A percentile compares a stretch with the other conserved stretches of the same genome.
Evolutionary conservation across 768 basidiomycete genomes (phyloP).

Genomic region (Psilocybe azurescens): DNA sequence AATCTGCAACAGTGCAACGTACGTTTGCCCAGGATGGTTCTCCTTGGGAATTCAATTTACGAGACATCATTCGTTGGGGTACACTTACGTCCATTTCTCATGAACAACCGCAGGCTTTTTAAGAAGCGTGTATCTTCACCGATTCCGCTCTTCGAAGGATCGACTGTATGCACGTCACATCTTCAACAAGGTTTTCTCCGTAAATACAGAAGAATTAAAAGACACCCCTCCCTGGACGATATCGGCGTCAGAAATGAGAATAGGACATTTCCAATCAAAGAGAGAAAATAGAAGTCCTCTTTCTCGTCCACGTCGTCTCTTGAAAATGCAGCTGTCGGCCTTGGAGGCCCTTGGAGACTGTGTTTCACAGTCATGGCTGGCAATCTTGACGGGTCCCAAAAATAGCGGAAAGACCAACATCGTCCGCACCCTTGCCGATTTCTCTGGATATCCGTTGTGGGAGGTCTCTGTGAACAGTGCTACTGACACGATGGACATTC

Average conservation of each 20-base stretch:
- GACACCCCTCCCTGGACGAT: constrained; percentile 43
- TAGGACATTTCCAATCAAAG: constrained; percentile 63
- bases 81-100: constrained; percentile 42
- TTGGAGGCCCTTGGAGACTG: constrained; percentile 81
- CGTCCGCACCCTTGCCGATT: constrained; percentile 69
- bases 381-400: constrained; percentile 82
- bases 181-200: constrained; percentile 59
- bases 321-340: constrained; percentile 66
- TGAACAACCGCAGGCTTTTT: constrained; percentile 65
- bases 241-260: constrained; percentile 55
- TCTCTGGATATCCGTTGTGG: constrained; percentile 69
- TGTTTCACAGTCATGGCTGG: constrained; percentile 80
- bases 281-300: constrained; percentile 42
- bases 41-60: constrained; percentile 99
- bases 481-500: constrained; percentile 91
- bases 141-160: constrained; percentile 82
- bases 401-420: constrained; percentile 82
- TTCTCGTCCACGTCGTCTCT: constrained; percentile 50
- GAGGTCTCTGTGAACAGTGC: constrained; percentile 84
- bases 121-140: constrained; percentile 77
- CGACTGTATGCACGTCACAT: constrained; percentile 53
- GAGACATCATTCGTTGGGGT: constrained; percentile 93
- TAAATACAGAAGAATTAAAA: constrained; percentile 26
- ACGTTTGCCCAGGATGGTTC: constrained; percentile 79
- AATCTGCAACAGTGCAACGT: constrained; percentile 65